phyloP scores from a whole-genome alignment of 768 basidiomycete genomes.

The Lactifluus piperatus region DNA sequence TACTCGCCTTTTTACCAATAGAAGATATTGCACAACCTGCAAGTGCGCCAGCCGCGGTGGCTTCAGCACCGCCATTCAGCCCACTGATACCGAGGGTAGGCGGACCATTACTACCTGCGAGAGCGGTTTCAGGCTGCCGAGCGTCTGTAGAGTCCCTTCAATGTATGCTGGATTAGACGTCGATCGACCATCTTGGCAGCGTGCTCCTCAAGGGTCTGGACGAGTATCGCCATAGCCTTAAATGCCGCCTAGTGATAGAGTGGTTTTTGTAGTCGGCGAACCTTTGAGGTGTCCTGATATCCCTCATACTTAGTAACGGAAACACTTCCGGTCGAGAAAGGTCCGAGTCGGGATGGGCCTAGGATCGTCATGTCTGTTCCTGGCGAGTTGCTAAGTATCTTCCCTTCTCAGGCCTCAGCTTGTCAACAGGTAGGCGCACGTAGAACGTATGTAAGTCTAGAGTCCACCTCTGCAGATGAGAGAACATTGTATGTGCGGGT shows the following conservation, averaged over 20 bases:
- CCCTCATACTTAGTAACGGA: no score
- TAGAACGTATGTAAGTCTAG: no score
- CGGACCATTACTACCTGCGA: slow-evolving; percentile 22
- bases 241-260: slow-evolving; percentile 98
- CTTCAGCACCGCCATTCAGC: slow-evolving; percentile 25
- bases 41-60: slow-evolving; percentile 73
- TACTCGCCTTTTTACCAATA: slow-evolving; percentile 64
- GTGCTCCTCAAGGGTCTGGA: slow-evolving; percentile 74
- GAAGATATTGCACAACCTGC: slow-evolving; percentile 97
- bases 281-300: no score
- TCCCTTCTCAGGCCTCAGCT: no score
- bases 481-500: no score
- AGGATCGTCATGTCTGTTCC: no score
- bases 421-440: no score
- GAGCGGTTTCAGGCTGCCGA: slow-evolving; percentile 47
- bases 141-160: not conserved
- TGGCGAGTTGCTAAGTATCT: no score
- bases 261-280: no score
- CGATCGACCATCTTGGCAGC: slow-evolving; percentile 73
- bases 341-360: no score
- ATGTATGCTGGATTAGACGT: slow-evolving; percentile 1
- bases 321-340: no score
- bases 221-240: slow-evolving; percentile 82
- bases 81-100: slow-evolving; percentile 17
- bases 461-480: no score